These are phyloP conservation scores for Hyaloscypha finlandica DNA, from an alignment of 495 filamentous ascomycete species.

Conservation along the genomic window DNA sequence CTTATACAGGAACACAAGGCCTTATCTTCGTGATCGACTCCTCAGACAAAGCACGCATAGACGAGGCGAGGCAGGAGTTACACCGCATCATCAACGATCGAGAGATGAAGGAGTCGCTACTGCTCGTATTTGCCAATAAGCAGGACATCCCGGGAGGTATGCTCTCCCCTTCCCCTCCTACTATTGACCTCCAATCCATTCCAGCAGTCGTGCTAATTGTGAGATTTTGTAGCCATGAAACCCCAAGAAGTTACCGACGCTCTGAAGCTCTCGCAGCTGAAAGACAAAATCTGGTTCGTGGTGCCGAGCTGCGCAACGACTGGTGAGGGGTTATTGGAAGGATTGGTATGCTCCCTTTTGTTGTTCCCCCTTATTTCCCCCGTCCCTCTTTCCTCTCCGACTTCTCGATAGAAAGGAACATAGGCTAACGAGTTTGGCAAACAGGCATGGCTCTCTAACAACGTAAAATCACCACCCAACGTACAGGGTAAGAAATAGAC, in stretches of 20 bases:
- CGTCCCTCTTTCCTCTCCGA: not conserved
- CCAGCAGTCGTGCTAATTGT: not conserved
- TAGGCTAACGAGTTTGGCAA: not conserved
- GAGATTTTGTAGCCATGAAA: constrained; percentile 65
- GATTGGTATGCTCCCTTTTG: constrained; percentile 61
- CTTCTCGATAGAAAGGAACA: no score
- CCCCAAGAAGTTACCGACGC: constrained; percentile 84
- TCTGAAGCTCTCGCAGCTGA: constrained; percentile 81
- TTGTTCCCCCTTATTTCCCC: not conserved
- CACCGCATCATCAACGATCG: constrained; percentile 95
- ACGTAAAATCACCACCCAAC: constrained; percentile 75
- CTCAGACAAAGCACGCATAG: constrained; percentile 79
- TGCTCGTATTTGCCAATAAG: constrained; percentile 98
- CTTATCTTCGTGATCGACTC: constrained; percentile 98
- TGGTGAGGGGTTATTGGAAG: constrained; percentile 92
- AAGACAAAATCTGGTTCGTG: constrained; percentile 94
- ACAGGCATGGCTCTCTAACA: constrained; percentile 88
- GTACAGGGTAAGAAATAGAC: constrained; percentile 49
- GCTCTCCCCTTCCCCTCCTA: constrained; percentile 28
- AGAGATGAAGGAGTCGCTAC: constrained; percentile 95
- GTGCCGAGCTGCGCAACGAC: constrained; percentile 93
- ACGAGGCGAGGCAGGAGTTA: constrained; percentile 86
- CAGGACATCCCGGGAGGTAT: constrained; percentile 87
- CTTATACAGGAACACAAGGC: constrained; percentile 77
- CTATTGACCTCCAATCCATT: not conserved